Evolutionary conservation across 306 rosid genomes (phyloP).

Genomic region (Dryas alaskensis): DNA sequence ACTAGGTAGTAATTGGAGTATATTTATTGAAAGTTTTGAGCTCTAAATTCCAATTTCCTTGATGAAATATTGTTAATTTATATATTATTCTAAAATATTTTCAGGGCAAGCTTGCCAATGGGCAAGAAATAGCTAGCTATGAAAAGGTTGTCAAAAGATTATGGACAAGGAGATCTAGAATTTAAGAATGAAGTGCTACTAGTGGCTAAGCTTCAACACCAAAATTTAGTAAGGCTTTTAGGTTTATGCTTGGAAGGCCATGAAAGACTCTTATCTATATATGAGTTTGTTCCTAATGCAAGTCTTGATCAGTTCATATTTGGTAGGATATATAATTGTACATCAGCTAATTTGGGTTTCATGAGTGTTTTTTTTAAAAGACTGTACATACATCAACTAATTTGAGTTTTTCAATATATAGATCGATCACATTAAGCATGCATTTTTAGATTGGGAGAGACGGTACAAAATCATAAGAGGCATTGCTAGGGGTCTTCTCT

Average conservation of each 20-base stretch:
- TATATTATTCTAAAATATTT: not conserved
- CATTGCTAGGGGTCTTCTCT: slow-evolving; percentile 1
- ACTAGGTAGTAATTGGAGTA: slow-evolving; percentile 27
- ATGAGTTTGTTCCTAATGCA: not conserved
- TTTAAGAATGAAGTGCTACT: slow-evolving; percentile 48
- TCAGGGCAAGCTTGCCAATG: slow-evolving; percentile 35
- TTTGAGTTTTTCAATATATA: no score
- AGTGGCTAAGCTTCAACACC: slow-evolving; percentile 47
- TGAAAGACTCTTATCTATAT: not conserved
- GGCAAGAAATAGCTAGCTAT: slow-evolving; percentile 45
- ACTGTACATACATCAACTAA: no score
- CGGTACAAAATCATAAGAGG: slow-evolving; percentile 1
- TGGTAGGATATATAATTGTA: not conserved
- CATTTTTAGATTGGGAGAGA: not conserved
- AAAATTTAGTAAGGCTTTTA: slow-evolving; percentile 43
- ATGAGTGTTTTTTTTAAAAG: no score
- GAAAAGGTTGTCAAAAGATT: slow-evolving; percentile 37
- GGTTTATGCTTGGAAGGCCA: slow-evolving; percentile 44
- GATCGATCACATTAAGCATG: not conserved
- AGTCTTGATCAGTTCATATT: not conserved
- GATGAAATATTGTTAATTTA: no score
- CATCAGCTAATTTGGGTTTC: no score
- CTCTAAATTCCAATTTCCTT: not conserved
- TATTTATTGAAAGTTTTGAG: not conserved
- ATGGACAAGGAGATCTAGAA: slow-evolving; percentile 41